A percentile compares a stretch with the other conserved stretches of the same genome.
Conservation (phyloP, 305 asterid species). For the Plantago lanceolata region DNA sequence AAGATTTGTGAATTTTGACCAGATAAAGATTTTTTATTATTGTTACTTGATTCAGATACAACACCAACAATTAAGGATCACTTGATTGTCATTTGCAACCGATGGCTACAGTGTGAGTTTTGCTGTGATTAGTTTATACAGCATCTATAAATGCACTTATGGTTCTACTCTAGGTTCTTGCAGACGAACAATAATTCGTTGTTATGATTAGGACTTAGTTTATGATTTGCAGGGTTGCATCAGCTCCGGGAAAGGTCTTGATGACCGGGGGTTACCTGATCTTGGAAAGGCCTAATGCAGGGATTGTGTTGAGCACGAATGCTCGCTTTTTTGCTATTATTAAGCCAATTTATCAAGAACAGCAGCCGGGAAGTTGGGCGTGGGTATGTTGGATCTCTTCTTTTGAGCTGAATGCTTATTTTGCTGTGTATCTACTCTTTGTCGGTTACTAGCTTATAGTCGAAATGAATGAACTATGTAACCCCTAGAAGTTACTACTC, state of each 20-base stretch:
- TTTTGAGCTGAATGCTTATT: neutral
- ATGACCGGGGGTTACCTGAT: slow-evolving; percentile 96
- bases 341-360: slow-evolving; percentile 66
- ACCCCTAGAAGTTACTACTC: too few relatives aligned
- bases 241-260: slow-evolving; percentile 98
- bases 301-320: slow-evolving; percentile 91
- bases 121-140: neutral
- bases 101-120: slow-evolving; percentile 59
- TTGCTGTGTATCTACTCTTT: neutral
- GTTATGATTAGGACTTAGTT: slow-evolving; percentile 26
- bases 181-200: too few relatives aligned
- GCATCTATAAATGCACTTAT: neutral
- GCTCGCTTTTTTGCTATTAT: slow-evolving; percentile 89
- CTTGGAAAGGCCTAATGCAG: slow-evolving; percentile 94
- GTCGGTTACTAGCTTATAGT: neutral
- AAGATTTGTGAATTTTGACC: too few relatives aligned
- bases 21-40: too few relatives aligned
- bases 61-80: slow-evolving; percentile 10
- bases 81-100: slow-evolving; percentile 21
- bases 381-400: slow-evolving; percentile 22
- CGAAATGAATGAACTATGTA: too few relatives aligned
- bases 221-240: slow-evolving; percentile 58
- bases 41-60: slow-evolving; percentile 29
- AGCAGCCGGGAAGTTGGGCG: slow-evolving; percentile 73
- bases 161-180: neutral